Evolutionary conservation across 441 rosid genomes (phyloP), one percentile per base, ranked within the genome.

Genomic region (Pelargonium hybrid): DNA sequence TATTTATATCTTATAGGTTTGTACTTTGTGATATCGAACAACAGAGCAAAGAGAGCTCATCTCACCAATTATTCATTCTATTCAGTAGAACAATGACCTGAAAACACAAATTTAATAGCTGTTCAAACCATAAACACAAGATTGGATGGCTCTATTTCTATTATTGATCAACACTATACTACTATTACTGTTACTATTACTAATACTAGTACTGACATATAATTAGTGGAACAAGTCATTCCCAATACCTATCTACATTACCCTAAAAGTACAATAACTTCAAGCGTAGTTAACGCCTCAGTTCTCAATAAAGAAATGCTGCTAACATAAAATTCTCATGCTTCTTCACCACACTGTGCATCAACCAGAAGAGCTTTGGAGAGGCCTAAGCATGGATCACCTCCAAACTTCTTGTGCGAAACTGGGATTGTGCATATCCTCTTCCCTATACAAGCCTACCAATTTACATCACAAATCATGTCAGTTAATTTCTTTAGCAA

Each of bases 401-500:
- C 83, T 7, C 84, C 85, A 69, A 86, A 86, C 65, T 77, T 72
- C 65, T 57, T 70, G 72, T 69, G 78, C 77, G 85, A 82, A 48
- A 71, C 79, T 20, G 78, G 63, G 26, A 88, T 81, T 17, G 79
- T 76, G 61, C 90, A 88, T 74, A 66, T 71, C 23, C 67, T 54
- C 82, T 82, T 86, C 65, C 82, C 86, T 61, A 73, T 23, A 66
- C 93, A 88, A 69, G 86, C 89, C 93, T 88, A 81, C 50, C 47
- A 63, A 57, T 25, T 41, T 23, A 69, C 29, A 23, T 37, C 23
- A 23, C 62, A 74, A 31, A 31, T 31, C 37, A 31, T 5, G 6
- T 31, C 4, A 4, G 37, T 31, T 31, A 3, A 31, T 31, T 31
- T 31, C 37, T 23, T 0, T 23, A 23, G 26, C 26, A 23, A 23